Base-by-base conservation (phyloP, 805 yeast genomes). In the Yarrowia osloensis region DNA sequence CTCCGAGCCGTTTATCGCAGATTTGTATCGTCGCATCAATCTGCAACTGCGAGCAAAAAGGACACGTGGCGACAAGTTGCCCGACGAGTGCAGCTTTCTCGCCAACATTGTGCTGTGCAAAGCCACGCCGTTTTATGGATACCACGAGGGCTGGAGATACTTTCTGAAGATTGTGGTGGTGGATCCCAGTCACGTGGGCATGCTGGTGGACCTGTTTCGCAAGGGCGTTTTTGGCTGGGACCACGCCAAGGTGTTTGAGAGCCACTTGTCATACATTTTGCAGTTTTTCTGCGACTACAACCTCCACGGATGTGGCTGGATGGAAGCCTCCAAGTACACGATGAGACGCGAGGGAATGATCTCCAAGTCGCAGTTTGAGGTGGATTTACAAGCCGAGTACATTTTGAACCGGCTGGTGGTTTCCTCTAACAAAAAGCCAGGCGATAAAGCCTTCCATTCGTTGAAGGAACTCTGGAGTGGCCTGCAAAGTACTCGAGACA, bases 261-360 rank as follows among this genome's bases (percentile, higher is more conserved):
- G 92, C 0, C 98, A 95, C 73, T 81, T 94, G 13, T 92, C 97
- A 0, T 88, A 81, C 71, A 73, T 84, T 0, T 75, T 91, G 7
- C 98, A 95, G 73, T 91, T 94, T 73, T 75, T 91, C 29, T 81
- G 89, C 0, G 99, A 95, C 74, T 91, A 83, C 76, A 93, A 94
- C 73, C 76, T 94, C 33, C 90, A 82, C 73, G 96, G 97, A 0
- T 90, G 97, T 75, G 86, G 88, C 5, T 90, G 96, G 94, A 68
- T 93, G 24, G 77, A 81, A 19, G 67, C 88, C 0, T 67, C 70
- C 11, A 52, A 65, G 17, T 62, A 62, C 19, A 2, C 13, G 17
- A 24, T 35, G 17, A 21, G 66, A 46, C 12, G 65, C 17, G 19
- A 31, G 3, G 52, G 40, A 2, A 31, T 6, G 31, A n/a, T 44